Percentiles rank a stretch among this genome's conserved stretches.
Conservation (phyloP, 169 alveolate species). For the Blepharisma undulans region DNA sequence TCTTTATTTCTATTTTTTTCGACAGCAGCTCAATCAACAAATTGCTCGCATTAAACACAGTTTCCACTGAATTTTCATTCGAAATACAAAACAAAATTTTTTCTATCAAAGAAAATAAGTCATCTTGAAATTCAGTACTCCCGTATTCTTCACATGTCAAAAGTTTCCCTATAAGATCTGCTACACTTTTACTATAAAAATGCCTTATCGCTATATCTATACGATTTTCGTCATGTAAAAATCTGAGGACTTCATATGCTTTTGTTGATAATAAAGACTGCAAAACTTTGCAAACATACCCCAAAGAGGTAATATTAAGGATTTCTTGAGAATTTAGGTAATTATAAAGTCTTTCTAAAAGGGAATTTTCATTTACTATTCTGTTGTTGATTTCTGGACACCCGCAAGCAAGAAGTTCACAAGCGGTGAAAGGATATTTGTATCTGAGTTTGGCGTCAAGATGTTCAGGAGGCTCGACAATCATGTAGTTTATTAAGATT, state of each 20-base stretch:
- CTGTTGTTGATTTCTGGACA: background rate
- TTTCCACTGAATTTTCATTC: background rate
- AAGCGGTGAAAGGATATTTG: constrained; percentile 27
- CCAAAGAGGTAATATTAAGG: background rate
- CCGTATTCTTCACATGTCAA: background rate
- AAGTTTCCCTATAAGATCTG: background rate
- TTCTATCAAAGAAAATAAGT: background rate
- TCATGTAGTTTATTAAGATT: constrained; percentile 29
- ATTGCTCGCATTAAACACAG: background rate
- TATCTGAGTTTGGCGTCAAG: constrained; percentile 31
- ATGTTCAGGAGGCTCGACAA: constrained; percentile 40
- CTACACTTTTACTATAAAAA: background rate
- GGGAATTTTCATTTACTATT: background rate
- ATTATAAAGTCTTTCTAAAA: background rate
- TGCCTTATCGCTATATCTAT: background rate
- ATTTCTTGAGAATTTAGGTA: background rate
- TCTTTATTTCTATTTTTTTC: background rate
- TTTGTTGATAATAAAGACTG: background rate
- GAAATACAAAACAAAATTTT: background rate
- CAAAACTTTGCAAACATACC: background rate
- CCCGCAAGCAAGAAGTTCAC: background rate
- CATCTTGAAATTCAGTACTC: background rate
- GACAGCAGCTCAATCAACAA: background rate
- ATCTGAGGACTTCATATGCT: background rate
- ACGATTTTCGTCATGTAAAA: background rate